Base-by-base conservation (phyloP, 1,139 yeast genomes). In the Suhomyces bolitotheri region DNA sequence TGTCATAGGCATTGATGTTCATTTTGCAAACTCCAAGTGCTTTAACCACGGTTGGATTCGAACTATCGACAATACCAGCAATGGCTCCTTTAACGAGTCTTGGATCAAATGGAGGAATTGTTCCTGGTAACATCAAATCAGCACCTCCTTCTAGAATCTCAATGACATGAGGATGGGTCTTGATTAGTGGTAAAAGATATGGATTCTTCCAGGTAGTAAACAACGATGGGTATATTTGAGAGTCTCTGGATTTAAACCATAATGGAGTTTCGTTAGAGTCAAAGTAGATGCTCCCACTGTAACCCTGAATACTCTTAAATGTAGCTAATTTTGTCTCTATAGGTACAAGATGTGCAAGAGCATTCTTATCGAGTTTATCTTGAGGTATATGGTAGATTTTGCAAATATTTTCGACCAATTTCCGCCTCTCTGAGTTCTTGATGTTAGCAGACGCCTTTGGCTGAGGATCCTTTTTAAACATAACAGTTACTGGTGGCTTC, bases 71-170 rank as follows among this genome's bases (percentile, higher is more conserved):
- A 22, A 92, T 71, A 0, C 86, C 96, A 12, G 87, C 96, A n/a
- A 82, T 56, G 0, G 71, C 51, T 1, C 82, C 90, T 34, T 60
- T 61, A 2, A 49, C 51, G 4, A 77, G 53, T 26, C 69, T 40
- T 0, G 47, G 33, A 31, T 83, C 88, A 50, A 84, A 82, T 0
- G 96, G 96, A 0, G 88, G 85, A 5, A 85, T 67, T 3, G 92
- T 79, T 0, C 98, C 98, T 1, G 96, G 94, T 22, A 86, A 68
- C 97, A 92, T 90, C 49, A 92, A 67, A 55, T 90, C 83, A 0
- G 97, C 97, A 7, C 97, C 97, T 41, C 76, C 78, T 23, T 71
- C 65, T 19, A 89, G 60, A 38, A 76, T 76, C 33, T 64, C 57
- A 13, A 90, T 70, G 2, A 92, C 96, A 48, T 73, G 78, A 9